A percentile compares a stretch with the other conserved stretches of the same genome.
phyloP scores from a whole-genome alignment of 768 basidiomycete species.

The Amyloporia xantha region DNA sequence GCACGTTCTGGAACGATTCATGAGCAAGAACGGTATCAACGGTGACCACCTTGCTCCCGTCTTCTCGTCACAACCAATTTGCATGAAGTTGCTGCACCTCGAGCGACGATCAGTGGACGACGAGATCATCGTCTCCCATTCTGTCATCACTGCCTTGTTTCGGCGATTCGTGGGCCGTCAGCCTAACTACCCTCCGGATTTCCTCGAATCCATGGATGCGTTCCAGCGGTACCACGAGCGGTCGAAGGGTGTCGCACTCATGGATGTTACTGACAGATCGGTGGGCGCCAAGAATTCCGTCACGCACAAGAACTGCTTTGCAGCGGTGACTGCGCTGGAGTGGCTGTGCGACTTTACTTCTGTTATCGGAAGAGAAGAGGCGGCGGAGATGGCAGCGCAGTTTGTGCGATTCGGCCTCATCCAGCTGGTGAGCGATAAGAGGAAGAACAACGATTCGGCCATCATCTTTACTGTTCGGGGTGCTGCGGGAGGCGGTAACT shows the following conservation, averaged over 20 bases:
- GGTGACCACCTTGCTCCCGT: slow-evolving; percentile 87
- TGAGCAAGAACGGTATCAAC: slow-evolving; percentile 97
- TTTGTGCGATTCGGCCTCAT: slow-evolving; percentile 95
- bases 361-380: slow-evolving; percentile 92
- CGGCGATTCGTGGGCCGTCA: slow-evolving; percentile 87
- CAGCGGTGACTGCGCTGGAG: slow-evolving; percentile 82
- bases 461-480: slow-evolving; percentile 91
- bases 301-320: slow-evolving; percentile 68
- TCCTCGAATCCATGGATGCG: slow-evolving; percentile 45
- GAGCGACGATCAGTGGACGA: slow-evolving; percentile 90
- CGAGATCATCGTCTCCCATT: slow-evolving; percentile 93
- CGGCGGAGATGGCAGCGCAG: slow-evolving; percentile 95
- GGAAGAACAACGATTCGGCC: slow-evolving; percentile 86
- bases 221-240: slow-evolving; percentile 76
- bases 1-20: slow-evolving; percentile 98
- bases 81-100: slow-evolving; percentile 95
- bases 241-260: slow-evolving; percentile 64
- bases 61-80: slow-evolving; percentile 90
- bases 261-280: slow-evolving; percentile 64
- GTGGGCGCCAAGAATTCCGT: slow-evolving; percentile 45
- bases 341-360: slow-evolving; percentile 99
- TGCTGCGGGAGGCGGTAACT: slow-evolving; percentile 66
- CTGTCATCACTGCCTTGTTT: slow-evolving; percentile 92
- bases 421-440: slow-evolving; percentile 80
- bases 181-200: slow-evolving; percentile 65